These are phyloP conservation scores for Epicoccum sorghinum DNA, from an alignment of 2,329 filamentous ascomycete species.

Conservation along the genomic window DNA sequence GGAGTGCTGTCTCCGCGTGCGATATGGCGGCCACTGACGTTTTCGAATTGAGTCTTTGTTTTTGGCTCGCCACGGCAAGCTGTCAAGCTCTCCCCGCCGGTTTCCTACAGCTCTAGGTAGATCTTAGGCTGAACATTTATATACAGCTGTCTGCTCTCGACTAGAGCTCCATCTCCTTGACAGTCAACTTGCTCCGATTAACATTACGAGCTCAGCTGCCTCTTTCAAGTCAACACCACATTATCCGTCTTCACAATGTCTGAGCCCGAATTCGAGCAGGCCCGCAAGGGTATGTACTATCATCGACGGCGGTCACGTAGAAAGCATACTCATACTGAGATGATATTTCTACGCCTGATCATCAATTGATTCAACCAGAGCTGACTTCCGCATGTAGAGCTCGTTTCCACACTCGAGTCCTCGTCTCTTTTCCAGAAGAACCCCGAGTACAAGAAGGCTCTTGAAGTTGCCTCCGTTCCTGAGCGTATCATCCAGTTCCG, in stretches of 20 bases:
- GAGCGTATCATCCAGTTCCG: constrained; percentile 98
- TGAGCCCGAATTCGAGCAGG: constrained; percentile 99
- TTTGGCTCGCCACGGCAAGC: constrained; percentile 16
- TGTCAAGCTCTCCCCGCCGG: constrained; percentile 24
- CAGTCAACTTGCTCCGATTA: constrained; percentile 14
- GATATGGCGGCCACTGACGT: constrained; percentile 65
- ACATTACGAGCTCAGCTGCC: constrained; percentile 18
- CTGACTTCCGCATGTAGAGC: constrained; percentile 64
- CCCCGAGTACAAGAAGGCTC: constrained; percentile 91
- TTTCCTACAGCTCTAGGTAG: constrained; percentile 19
- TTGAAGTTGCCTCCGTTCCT: constrained; percentile 85
- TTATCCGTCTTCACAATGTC: constrained; percentile 64
- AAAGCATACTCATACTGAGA: neutral
- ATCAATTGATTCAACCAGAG: neutral
- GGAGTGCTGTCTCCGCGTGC: constrained; percentile 69
- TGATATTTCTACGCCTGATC: neutral
- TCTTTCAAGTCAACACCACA: constrained; percentile 13
- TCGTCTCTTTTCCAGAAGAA: constrained; percentile 91
- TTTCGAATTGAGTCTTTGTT: constrained; percentile 56
- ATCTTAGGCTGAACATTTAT: constrained; percentile 29
- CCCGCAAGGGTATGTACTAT: constrained; percentile 79
- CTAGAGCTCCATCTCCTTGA: constrained; percentile 13
- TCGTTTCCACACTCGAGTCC: constrained; percentile 92
- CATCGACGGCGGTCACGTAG: neutral
- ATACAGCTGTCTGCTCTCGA: constrained; percentile 29